Conservation (phyloP, 176 grass and related monocot species). For the Carex pumila region DNA sequence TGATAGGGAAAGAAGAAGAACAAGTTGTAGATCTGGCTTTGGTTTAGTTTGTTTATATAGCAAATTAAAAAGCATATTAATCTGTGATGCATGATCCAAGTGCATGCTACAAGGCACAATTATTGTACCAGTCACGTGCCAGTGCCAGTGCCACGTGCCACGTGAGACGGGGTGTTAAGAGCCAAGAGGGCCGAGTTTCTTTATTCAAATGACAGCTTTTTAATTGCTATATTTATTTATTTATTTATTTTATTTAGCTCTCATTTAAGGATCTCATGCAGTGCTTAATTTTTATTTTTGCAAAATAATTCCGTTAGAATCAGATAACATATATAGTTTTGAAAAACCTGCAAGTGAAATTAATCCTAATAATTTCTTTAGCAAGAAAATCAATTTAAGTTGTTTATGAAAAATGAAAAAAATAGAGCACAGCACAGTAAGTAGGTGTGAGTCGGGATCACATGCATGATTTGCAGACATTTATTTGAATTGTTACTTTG, state of each 20-base stretch:
- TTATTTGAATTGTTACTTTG: too few relatives aligned
- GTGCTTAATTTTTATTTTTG: background rate
- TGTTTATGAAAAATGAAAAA: too few relatives aligned
- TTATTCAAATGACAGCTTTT: constrained; percentile 18
- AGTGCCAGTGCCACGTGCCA: background rate
- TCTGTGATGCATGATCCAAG: background rate
- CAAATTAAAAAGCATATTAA: background rate
- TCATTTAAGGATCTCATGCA: background rate
- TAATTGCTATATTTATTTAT: background rate
- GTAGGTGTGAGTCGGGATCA: too few relatives aligned
- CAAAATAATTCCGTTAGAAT: background rate
- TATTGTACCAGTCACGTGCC: background rate
- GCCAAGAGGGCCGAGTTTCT: background rate
- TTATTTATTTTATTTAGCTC: background rate
- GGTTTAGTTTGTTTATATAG: constrained; percentile 8
- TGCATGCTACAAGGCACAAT: constrained; percentile 12
- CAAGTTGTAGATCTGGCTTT: background rate
- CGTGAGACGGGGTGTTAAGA: background rate
- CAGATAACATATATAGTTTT: too few relatives aligned
- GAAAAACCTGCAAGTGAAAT: too few relatives aligned
- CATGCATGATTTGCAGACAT: too few relatives aligned
- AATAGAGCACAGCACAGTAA: too few relatives aligned
- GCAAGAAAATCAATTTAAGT: too few relatives aligned
- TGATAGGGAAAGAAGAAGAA: constrained; percentile 10
- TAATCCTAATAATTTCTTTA: too few relatives aligned